A percentile compares a stretch with the other conserved stretches of the same genome.
Conservation (phyloP, 257 asterid species). For the Solanum megistacrolobum region DNA sequence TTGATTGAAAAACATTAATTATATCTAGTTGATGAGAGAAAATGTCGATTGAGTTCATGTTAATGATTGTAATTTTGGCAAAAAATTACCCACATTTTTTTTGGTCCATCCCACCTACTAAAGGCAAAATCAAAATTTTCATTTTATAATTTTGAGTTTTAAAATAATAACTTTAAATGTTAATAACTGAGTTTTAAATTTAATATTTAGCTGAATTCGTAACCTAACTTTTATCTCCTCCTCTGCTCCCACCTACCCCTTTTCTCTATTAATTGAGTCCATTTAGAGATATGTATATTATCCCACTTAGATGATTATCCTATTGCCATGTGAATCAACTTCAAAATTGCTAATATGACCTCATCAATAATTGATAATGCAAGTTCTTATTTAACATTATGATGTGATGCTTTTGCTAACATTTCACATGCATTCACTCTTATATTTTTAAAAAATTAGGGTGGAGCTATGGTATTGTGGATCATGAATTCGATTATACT, state of each 20-base stretch:
- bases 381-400: background rate
- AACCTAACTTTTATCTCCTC: background rate
- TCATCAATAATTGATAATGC: background rate
- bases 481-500: background rate
- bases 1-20: background rate
- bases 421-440: background rate
- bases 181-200: background rate
- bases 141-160: too few species aligned
- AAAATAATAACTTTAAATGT: background rate
- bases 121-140: background rate
- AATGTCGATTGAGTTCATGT: background rate
- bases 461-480: background rate
- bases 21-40: background rate
- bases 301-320: background rate
- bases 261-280: background rate
- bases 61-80: background rate
- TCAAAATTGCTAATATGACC: background rate
- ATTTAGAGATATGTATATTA: background rate
- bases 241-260: background rate
- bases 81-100: background rate
- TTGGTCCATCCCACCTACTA: background rate
- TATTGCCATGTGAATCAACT: background rate
- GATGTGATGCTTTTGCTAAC: background rate
- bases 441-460: background rate
- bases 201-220: background rate